Conservation (phyloP, 106 monocot genomes). For the Alisma plantagoaquatica region DNA sequence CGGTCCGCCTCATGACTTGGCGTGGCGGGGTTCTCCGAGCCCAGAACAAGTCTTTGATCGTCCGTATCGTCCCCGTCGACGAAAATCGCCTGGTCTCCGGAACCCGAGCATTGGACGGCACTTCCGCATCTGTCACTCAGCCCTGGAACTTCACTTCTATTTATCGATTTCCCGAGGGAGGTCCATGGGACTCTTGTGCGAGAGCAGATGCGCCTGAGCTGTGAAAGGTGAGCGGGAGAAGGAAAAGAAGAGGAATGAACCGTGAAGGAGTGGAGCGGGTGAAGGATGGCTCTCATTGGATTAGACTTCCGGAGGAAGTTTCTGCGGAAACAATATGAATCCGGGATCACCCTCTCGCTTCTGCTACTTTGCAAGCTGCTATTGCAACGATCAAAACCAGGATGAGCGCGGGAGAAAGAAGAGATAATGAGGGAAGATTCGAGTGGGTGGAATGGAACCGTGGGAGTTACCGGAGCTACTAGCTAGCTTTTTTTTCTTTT, state of each 20-base stretch:
- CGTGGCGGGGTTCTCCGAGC: not conserved
- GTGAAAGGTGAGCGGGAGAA: not conserved
- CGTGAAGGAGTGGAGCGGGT: not conserved
- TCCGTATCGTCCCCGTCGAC: too few relatives aligned
- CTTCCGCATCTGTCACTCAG: not conserved
- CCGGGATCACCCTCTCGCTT: too few relatives aligned
- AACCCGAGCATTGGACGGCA: not conserved
- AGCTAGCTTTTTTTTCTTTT: too few relatives aligned
- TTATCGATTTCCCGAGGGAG: not conserved
- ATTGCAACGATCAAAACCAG: too few relatives aligned
- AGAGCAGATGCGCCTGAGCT: not conserved
- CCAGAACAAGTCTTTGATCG: too few relatives aligned
- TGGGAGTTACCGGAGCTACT: too few relatives aligned
- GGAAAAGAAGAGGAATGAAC: not conserved
- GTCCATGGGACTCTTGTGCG: not conserved
- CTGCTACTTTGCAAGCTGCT: too few relatives aligned
- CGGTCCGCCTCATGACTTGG: constrained; percentile 18
- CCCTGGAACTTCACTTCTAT: not conserved
- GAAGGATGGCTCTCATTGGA: too few relatives aligned
- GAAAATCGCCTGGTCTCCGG: too few relatives aligned
- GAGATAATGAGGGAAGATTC: not conserved
- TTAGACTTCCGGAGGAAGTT: too few relatives aligned
- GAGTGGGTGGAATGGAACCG: too few relatives aligned
- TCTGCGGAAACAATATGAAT: too few relatives aligned
- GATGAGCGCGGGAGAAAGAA: not conserved